Percentiles rank a stretch among this genome's conserved stretches.
phyloP scores from a whole-genome alignment of 768 basidiomycete species.

The Pisolithus orientalis region DNA sequence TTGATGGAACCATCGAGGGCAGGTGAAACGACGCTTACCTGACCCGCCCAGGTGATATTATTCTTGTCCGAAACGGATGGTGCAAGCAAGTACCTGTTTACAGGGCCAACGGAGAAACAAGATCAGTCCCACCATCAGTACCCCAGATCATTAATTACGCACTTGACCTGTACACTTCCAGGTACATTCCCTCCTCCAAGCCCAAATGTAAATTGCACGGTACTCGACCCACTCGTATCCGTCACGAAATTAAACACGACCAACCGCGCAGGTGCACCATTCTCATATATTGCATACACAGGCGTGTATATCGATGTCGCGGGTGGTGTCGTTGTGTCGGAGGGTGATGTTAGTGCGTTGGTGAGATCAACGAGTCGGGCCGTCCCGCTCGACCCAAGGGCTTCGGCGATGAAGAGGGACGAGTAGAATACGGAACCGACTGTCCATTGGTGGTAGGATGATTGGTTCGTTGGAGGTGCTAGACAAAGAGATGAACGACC shows the following conservation, averaged over 20 bases:
- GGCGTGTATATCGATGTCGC: constrained; percentile 22
- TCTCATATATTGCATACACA: constrained; percentile 65
- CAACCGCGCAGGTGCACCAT: constrained; percentile 39
- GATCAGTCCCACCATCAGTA: too few species aligned
- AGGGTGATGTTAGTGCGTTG: constrained; percentile 11
- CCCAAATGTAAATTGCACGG: constrained; percentile 18
- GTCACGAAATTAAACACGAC: constrained; percentile 45
- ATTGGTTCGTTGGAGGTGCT: constrained; percentile 40
- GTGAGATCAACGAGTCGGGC: constrained; percentile 34
- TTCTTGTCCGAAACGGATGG: constrained; percentile 35
- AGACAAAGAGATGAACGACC: background rate
- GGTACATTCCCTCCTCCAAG: constrained; percentile 15
- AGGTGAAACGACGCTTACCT: constrained; percentile 22
- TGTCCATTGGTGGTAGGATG: constrained; percentile 32
- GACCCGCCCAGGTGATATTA: constrained; percentile 46
- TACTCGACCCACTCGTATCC: constrained; percentile 35
- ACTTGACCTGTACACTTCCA: constrained; percentile 28
- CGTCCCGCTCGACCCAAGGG: constrained; percentile 28
- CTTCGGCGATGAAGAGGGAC: constrained; percentile 32
- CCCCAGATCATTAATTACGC: constrained; percentile 1
- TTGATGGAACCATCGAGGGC: too few species aligned
- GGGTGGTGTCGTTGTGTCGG: background rate
- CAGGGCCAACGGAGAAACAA: background rate
- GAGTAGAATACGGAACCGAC: constrained; percentile 37
- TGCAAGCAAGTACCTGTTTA: constrained; percentile 28